Evolutionary conservation across 2,329 filamentous ascomycete genomes (phyloP), one percentile per base, ranked within the genome.

Genomic region (Fusarium cicatricum): DNA sequence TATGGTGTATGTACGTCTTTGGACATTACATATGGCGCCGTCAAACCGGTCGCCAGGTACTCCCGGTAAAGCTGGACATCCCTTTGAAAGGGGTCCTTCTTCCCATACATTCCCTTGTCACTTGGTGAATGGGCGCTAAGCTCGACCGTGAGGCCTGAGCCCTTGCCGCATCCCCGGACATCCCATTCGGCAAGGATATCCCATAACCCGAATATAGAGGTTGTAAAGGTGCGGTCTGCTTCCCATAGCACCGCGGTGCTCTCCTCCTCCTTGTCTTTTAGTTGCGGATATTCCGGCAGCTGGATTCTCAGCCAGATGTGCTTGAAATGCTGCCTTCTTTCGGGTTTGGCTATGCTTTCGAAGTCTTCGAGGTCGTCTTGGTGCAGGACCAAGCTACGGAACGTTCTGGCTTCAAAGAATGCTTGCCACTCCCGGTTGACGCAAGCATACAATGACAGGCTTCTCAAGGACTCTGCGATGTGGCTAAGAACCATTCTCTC

Each of bases 351-450:
- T 12, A 37, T 19, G 3, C 1, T 14, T 1, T 32, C 23, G 3
- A 60, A 28, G 1, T 36, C 3, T 2, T 7, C 1, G 3, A 57
- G 23, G 11, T 57, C 57, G 9, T 19, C 1, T 26, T 56, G 52
- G 4, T 14, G 14, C 14, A 61, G 28, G 5, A n/a, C 17, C 2
- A 61, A 9, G 4, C 16, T 33, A 2, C 12, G 32, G 19, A 63
- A 63, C 3, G 34, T 53, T 10, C 15, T 56, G 3, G 11, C 11
- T 8, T 62, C 55, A 10, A 63, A 57, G 4, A 49, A 43, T 1
- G 14, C 1, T 17, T 46, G 47, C 60, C 55, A 62, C 2, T 29
- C 11, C 11, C 34, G 56, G 15, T 43, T 32, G 11, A 62, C 55
- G 10, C 10, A 10, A 8, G 39, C 43, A 7, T 43, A 52, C 1